phyloP scores from a whole-genome alignment of 2,329 filamentous ascomycete genomes.

The Sclerotinia spermophila region DNA sequence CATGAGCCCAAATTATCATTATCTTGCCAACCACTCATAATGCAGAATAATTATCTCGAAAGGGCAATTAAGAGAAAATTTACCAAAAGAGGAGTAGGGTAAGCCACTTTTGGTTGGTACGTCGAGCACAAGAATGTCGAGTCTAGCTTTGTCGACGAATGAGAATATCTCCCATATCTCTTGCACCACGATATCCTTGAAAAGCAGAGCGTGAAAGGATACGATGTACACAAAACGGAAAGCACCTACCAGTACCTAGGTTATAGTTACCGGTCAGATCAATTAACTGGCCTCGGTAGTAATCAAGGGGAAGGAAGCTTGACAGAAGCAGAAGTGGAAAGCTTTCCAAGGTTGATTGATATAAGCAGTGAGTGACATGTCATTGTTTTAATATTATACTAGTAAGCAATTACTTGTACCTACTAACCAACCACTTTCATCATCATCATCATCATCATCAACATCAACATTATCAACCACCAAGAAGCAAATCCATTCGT shows the following conservation, averaged over 20 bases:
- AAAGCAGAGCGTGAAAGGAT: not conserved
- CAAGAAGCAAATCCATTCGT: not conserved
- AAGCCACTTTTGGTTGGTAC: not conserved
- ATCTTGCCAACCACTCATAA: not conserved
- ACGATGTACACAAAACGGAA: no score
- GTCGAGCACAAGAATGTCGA: not conserved
- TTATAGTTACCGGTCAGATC: no score
- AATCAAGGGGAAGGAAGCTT: not conserved
- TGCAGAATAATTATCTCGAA: not conserved
- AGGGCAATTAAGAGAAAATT: constrained; percentile 3
- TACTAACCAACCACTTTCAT: not conserved
- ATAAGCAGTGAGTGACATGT: not conserved
- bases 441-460: not conserved
- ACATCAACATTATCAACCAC: not conserved
- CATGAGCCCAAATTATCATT: not conserved
- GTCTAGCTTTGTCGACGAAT: not conserved
- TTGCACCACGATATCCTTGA: not conserved
- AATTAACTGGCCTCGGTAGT: not conserved
- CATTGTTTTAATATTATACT: no score
- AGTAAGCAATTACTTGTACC: not conserved
- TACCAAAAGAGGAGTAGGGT: not conserved
- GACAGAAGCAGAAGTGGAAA: not conserved
- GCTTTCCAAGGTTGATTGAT: not conserved
- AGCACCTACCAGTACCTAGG: no score
- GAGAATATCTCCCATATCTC: not conserved